Evolutionary conservation across 1,139 yeast genomes (phyloP).

Genomic region (Tardiomyces depauwii): DNA sequence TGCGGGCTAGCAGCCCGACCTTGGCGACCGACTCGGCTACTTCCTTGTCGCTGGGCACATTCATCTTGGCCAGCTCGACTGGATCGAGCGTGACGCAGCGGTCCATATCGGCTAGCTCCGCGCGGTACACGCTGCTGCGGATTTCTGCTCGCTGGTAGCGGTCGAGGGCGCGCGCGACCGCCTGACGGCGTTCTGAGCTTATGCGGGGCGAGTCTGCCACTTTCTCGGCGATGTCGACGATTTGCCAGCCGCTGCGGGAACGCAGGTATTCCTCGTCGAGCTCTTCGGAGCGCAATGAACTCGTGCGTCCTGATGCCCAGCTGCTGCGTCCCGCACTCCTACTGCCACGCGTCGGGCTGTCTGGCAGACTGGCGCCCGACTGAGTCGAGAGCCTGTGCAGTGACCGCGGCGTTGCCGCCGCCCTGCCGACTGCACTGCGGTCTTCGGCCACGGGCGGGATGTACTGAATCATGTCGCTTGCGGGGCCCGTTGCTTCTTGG

Average conservation of each 20-base stretch:
- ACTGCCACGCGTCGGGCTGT: background rate
- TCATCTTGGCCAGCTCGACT: background rate
- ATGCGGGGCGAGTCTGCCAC: background rate
- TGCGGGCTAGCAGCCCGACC: background rate
- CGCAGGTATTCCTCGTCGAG: background rate
- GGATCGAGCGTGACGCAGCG: background rate
- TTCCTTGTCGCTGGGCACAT: background rate
- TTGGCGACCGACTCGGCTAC: background rate
- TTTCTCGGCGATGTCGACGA: background rate
- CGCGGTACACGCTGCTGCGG: background rate
- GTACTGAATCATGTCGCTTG: background rate
- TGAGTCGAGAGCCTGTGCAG: background rate
- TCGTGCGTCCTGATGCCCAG: too few relatives aligned
- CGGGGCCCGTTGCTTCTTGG: background rate
- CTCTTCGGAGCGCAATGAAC: background rate
- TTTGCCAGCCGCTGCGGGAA: background rate
- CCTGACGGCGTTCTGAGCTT: background rate
- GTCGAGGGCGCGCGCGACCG: background rate
- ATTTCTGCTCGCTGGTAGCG: background rate
- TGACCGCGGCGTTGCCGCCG: background rate
- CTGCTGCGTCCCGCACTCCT: too few relatives aligned
- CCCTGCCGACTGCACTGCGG: too few relatives aligned
- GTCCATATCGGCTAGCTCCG: background rate
- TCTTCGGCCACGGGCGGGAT: background rate
- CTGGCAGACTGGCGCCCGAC: background rate